Base-by-base conservation (phyloP, 148 eudicot species). In the Cornus florida region DNA sequence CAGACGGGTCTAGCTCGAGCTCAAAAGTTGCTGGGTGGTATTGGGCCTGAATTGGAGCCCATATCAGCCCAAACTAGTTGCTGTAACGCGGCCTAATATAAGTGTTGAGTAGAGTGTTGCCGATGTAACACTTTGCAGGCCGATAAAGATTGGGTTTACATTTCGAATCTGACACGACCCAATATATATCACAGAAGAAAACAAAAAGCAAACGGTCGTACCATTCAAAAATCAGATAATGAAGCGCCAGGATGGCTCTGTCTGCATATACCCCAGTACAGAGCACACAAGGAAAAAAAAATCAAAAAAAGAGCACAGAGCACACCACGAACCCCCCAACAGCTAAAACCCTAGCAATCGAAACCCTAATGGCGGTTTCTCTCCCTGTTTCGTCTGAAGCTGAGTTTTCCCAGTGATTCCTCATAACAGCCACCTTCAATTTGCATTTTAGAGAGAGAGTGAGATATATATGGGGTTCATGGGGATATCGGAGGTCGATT, bases 211-310 rank as follows among this genome's bases (percentile, higher is more conserved):
- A 73, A 73, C 76, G 65, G 78, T 48, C 82, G 80, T 83, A 83
- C 80, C 80, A 66, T 67, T 77, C 79, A 41, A 68, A 79, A 80
- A 71, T 64, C 80, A 77, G 72, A 75, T 73, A 75, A 80, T 77
- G 19, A 77, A 66, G 69, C 81, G 78, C 80, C 86, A 83, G 86
- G 80, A 79, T 35, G 38, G 39, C 56, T 13, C 24, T 3, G 6
- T 35, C 50, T 28, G 28, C 62, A 23, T 22, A n/a, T 23, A 0
- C 5, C 46, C 17, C 77, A 4, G 4, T 68, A 9, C 10, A 16
- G 60, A 60, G 56, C 32, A 31, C 53, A 33, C 28, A 28, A 28
- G 28, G 28, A 1, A 28, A 28, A 28, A 28, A 28, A 28, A n/a
- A n/a, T n/a, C n/a, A n/a, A n/a, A 28, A 28, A 28, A 28, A 28